Evolutionary conservation across 106 monocot genomes (phyloP).

Genomic region (Amphibolis antarctica): DNA sequence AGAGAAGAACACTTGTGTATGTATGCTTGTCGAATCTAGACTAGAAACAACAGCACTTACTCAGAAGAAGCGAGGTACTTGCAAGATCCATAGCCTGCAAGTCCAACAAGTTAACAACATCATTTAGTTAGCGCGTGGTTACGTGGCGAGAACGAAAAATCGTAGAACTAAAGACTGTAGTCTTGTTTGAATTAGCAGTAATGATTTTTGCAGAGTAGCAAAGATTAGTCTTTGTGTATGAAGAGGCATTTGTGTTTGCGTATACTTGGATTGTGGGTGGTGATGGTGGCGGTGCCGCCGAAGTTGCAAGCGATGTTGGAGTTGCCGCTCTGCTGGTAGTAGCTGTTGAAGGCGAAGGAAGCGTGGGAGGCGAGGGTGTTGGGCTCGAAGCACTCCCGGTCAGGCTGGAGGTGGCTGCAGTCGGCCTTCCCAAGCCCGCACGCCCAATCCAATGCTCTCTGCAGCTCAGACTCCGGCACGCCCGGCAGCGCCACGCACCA

Average conservation of each 20-base stretch:
- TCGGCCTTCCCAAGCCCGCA: constrained; percentile 55
- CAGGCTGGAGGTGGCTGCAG: constrained; percentile 43
- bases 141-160: no score
- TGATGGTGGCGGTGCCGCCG: constrained; percentile 62
- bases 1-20: not conserved
- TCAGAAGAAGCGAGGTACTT: constrained; percentile 15
- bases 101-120: no score
- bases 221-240: not conserved
- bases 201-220: not conserved
- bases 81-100: constrained; percentile 25
- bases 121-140: no score
- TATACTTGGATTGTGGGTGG: constrained; percentile 59
- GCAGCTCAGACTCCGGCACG: constrained; percentile 32
- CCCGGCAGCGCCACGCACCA: constrained; percentile 70
- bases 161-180: not conserved
- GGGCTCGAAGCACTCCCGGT: constrained; percentile 56
- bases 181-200: no score
- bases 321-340: constrained; percentile 98
- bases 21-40: not conserved
- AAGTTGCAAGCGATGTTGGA: constrained; percentile 88
- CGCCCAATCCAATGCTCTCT: constrained; percentile 83
- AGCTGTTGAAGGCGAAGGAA: constrained; percentile 89
- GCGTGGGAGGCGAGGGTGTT: constrained; percentile 67
- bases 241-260: not conserved
- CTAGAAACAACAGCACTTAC: not conserved